These are phyloP conservation scores for Eremothecium sinecaudum DNA, from an alignment of 1,139 yeast genomes.

Conservation along the genomic window DNA sequence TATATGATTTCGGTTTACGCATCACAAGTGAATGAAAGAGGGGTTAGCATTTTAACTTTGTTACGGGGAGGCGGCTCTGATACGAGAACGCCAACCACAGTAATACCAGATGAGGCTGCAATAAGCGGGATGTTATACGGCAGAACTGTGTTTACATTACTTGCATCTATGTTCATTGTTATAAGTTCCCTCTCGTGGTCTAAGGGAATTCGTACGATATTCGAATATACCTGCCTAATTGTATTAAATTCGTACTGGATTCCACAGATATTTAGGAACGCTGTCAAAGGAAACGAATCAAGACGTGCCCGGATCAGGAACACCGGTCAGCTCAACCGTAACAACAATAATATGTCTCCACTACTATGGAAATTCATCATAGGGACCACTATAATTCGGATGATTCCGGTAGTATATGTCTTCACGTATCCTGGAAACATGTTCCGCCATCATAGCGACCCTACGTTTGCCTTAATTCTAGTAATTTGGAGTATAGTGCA, in stretches of 20 bases:
- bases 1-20: constrained; percentile 61
- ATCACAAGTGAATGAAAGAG: constrained; percentile 60
- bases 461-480: constrained; percentile 38
- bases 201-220: constrained; percentile 40
- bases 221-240: constrained; percentile 49
- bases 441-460: constrained; percentile 52
- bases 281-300: constrained; percentile 35
- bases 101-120: constrained; percentile 43
- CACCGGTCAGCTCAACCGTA: constrained; percentile 10
- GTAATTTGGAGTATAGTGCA: constrained; percentile 50
- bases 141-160: constrained; percentile 49
- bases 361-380: constrained; percentile 44
- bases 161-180: constrained; percentile 51
- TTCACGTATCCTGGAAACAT: constrained; percentile 38
- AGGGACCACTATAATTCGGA: constrained; percentile 55
- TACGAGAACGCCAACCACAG: constrained; percentile 17
- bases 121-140: constrained; percentile 54
- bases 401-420: constrained; percentile 57
- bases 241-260: constrained; percentile 69
- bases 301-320: constrained; percentile 10
- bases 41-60: constrained; percentile 21
- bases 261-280: constrained; percentile 82
- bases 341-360: constrained; percentile 23
- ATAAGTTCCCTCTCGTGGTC: constrained; percentile 61
- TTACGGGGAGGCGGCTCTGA: constrained; percentile 20